Base-by-base conservation (phyloP, 1,139 yeast species). In the Magnusiomyces tetraspermus region DNA sequence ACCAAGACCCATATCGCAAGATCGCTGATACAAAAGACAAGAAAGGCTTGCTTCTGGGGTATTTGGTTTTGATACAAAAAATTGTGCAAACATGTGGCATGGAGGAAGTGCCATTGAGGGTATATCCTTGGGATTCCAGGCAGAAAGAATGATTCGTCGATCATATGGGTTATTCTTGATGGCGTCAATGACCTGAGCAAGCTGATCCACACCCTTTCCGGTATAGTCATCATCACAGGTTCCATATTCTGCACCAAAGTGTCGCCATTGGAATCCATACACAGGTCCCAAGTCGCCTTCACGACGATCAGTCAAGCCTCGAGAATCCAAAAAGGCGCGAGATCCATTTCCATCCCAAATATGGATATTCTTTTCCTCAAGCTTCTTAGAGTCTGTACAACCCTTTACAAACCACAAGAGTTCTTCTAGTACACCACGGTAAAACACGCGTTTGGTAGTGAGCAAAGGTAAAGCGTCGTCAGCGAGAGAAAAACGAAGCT, bases 311-410 rank as follows among this genome's bases (percentile, higher is more conserved):
- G 76, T 75, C 49, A 92, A 76, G 0, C 98, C 98, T 43, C 89
- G 71, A 11, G 80, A 77, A 66, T 92, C 97, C 54, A 92, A 73
- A 67, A 80, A 92, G 68, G 88, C 96, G 58, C 97, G 76, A 30
- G 96, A 85, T n/a, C 98, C 98, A 65, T 92, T 94, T 22, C 98
- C 98, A 68, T 94, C 97, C 99, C 99, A 92, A 53, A 92, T 92
- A 65, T 82, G 89, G 22, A 92, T 95, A 31, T 95, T 96, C 60
- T 85, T 78, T 3, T 83, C 95, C 21, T 84, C 73, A 47, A 92
- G 73, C 59, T 78, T 75, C 60, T 83, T 84, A 26, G 94, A 95
- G 65, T 90, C 95, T 0, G 99, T 92, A 59, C 84, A 80, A 1
- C 97, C 98, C 2, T 81, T 75, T 13, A 94, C 78, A 66, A 92